Conservation (phyloP, 1,284 basidiomycete species). For the Heterobasidion irregulare region DNA sequence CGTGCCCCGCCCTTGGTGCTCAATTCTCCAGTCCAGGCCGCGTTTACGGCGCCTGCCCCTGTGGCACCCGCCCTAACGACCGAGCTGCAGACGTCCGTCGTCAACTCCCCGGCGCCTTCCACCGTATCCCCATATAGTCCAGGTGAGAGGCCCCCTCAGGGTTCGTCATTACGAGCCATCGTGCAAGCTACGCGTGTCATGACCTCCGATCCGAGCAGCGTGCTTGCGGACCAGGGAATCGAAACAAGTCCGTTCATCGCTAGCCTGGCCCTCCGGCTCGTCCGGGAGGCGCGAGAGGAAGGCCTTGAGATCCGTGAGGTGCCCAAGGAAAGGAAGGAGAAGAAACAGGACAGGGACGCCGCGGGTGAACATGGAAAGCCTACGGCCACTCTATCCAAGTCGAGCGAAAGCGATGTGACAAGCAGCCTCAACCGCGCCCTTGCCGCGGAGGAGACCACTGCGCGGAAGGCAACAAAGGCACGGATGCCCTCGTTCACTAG, state of each 20-base stretch:
- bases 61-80: conserved; percentile 10
- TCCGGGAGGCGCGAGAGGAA: conserved; percentile 66
- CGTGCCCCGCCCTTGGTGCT: background rate
- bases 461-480: conserved; percentile 27
- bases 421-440: conserved; percentile 36
- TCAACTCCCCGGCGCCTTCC: conserved; percentile 12
- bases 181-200: conserved; percentile 84
- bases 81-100: conserved; percentile 8
- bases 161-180: conserved; percentile 64
- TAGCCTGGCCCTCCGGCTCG: conserved; percentile 61
- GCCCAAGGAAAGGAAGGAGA: conserved; percentile 38
- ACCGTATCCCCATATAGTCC: conserved; percentile 9
- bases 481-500: conserved; percentile 5
- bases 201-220: conserved; percentile 71
- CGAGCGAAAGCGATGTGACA: conserved; percentile 33
- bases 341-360: conserved; percentile 16
- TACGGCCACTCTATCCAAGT: conserved; percentile 30
- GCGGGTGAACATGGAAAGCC: conserved; percentile 24
- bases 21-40: conserved; percentile 6
- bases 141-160: conserved; percentile 37
- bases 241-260: conserved; percentile 58
- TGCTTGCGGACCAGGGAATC: conserved; percentile 59
- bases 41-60: conserved; percentile 5
- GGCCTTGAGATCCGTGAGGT: conserved; percentile 48
- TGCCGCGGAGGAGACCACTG: conserved; percentile 15